Evolutionary conservation across 2,329 filamentous ascomycete genomes (phyloP).

Genomic region (Monosporascus sp.): DNA sequence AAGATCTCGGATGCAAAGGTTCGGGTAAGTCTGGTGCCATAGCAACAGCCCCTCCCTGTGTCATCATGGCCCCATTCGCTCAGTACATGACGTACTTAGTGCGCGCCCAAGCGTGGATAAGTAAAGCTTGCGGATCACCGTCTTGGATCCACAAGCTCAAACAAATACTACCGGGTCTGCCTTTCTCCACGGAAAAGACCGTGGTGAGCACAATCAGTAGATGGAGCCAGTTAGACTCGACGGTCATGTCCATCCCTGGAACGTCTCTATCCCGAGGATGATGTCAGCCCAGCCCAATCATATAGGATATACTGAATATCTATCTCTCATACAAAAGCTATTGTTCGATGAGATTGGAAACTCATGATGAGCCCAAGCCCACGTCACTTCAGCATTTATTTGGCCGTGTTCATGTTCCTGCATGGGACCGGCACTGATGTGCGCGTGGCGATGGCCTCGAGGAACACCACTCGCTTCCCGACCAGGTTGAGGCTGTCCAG

Average conservation of each 20-base stretch:
- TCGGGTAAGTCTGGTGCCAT: slow-evolving; percentile 29
- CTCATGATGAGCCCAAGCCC: slow-evolving; percentile 24
- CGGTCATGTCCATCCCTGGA: no score
- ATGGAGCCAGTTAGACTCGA: no score
- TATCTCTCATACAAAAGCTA: slow-evolving; percentile 15
- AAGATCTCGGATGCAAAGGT: slow-evolving; percentile 39
- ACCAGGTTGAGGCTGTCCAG: slow-evolving; percentile 36
- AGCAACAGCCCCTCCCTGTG: background rate
- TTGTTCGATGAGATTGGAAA: slow-evolving; percentile 23
- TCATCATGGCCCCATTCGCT: background rate
- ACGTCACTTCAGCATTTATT: slow-evolving; percentile 22
- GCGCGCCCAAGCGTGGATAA: no score
- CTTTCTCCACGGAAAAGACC: no score
- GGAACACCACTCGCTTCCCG: background rate
- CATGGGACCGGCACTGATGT: slow-evolving; percentile 34
- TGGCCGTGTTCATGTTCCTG: slow-evolving; percentile 27
- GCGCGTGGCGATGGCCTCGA: slow-evolving; percentile 30
- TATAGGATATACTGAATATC: slow-evolving; percentile 17
- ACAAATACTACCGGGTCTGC: no score
- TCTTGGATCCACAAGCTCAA: no score
- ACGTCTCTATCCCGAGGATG: no score
- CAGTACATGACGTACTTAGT: slow-evolving; percentile 24
- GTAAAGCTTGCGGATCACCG: no score
- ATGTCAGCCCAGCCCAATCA: background rate
- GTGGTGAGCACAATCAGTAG: no score